Base-by-base conservation (phyloP, 2,329 filamentous ascomycete species). In the Alternaria tenuissima region DNA sequence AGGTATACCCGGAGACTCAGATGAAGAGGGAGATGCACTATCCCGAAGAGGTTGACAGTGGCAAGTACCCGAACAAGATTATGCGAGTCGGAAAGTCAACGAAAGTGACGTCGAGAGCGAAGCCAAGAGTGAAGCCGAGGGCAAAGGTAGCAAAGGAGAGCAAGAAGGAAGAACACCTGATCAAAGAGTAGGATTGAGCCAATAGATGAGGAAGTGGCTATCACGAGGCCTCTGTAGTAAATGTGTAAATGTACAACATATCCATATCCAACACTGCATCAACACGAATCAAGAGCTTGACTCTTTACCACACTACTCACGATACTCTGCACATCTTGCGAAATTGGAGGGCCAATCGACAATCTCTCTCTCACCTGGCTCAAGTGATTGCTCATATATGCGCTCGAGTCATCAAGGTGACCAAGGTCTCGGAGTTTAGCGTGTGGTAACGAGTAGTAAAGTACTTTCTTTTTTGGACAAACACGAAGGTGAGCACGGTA, bases 1-100 rank as follows among this genome's bases (percentile, higher is more conserved):
- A 62, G 61, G 75, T 78, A 8, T 78, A 78, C 51, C 70, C 73
- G 3, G 71, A 76, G 54, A 62, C 64, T 12, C 69, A 57, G 52
- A 56, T 64, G 36, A 69, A 61, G 67, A 69, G 67, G 39, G 66
- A 71, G 0, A 73, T 73, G 73, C 73, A 71, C 55, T 73, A 71
- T 54, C 68, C 63, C 16, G 71, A 75, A 30, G 67, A 71, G 28
- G 61, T 66, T 16, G 61, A 69, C n/a, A 55, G 63, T 34, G 67
- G 67, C 59, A 58, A 70, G 49, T 28, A 66, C 22, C 71, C 73
- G 7, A 75, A 75, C n/a, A 52, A 52, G n/a, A 18, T 65, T 32
- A 16, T 41, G 7, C 32, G 34, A 30, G 32, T 20, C 18, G 20
- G 20, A 38, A 38, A 18, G 20, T 22, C 32, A 18, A 7, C 16